A percentile compares a stretch with the other conserved stretches of the same genome.
Conservation (phyloP, 164 flowering plant species). For the Stephania japonica region DNA sequence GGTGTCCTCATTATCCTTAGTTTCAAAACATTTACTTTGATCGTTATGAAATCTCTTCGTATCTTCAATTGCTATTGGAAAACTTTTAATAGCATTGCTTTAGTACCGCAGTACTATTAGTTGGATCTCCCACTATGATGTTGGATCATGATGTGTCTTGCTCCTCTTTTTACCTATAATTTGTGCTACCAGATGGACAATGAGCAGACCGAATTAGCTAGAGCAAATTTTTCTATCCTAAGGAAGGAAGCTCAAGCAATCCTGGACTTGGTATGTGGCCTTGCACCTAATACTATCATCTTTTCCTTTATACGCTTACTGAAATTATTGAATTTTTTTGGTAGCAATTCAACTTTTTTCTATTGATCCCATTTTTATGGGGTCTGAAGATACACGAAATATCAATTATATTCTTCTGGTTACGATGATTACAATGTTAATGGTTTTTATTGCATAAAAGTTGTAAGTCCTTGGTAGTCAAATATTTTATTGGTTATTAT, state of each 20-base stretch:
- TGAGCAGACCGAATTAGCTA: conserved; percentile 80
- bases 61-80: background rate
- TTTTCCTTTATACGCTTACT: background rate
- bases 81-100: background rate
- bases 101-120: background rate
- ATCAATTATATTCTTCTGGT: too few relatives aligned
- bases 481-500: too few relatives aligned
- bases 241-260: conserved; percentile 82
- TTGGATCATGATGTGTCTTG: background rate
- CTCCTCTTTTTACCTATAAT: background rate
- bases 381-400: too few relatives aligned
- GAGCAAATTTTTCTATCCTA: conserved; percentile 66
- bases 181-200: conserved; percentile 56
- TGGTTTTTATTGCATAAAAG: too few relatives aligned
- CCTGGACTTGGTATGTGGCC: conserved; percentile 69
- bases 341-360: background rate
- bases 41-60: background rate
- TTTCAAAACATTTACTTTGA: background rate
- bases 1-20: conserved; percentile 28
- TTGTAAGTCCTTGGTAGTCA: too few relatives aligned
- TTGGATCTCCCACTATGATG: background rate
- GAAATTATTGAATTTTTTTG: background rate
- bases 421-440: too few relatives aligned
- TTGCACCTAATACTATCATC: background rate
- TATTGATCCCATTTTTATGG: too few relatives aligned